Evolutionary conservation across 768 basidiomycete genomes (phyloP).

Genomic region (Russula olivacea): DNA sequence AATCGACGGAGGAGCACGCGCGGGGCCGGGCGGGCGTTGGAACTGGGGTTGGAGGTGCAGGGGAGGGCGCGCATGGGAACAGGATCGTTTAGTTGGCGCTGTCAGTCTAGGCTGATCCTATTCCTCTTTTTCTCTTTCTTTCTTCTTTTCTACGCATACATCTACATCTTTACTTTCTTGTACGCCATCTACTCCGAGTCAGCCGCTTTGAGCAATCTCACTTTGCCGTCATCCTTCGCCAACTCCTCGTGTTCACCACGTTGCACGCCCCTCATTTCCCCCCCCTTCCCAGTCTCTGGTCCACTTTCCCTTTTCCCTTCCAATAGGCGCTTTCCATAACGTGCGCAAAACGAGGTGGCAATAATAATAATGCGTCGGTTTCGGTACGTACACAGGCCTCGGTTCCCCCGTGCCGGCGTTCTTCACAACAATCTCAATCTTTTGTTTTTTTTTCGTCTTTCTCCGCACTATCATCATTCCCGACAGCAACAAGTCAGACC

Average conservation of each 20-base stretch:
- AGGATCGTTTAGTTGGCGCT: not conserved
- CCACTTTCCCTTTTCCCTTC: conserved; percentile 23
- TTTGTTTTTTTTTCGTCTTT: conserved; percentile 6
- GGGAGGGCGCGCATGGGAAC: not conserved
- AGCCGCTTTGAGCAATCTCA: not conserved
- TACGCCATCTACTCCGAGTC: not conserved
- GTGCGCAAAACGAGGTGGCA: conserved; percentile 60
- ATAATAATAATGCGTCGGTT: conserved; percentile 61
- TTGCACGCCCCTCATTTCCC: conserved; percentile 44
- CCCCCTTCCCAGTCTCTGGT: conserved; percentile 27
- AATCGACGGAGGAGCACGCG: not conserved
- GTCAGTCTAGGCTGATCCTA: not conserved
- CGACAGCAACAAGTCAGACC: conserved; percentile 73
- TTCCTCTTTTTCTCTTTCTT: not conserved
- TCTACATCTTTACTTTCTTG: not conserved
- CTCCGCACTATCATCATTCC: conserved; percentile 26
- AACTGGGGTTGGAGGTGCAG: not conserved
- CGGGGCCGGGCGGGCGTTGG: too few relatives aligned
- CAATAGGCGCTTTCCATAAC: conserved; percentile 37
- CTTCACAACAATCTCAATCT: conserved; percentile 17
- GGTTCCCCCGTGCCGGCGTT: conserved; percentile 15
- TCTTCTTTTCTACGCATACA: not conserved
- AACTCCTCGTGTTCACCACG: conserved; percentile 72
- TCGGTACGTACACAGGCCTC: conserved; percentile 55
- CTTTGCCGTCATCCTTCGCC: conserved; percentile 23